phyloP scores from a whole-genome alignment of 768 basidiomycete species.

The Tylopilus vinaceipallidus region DNA sequence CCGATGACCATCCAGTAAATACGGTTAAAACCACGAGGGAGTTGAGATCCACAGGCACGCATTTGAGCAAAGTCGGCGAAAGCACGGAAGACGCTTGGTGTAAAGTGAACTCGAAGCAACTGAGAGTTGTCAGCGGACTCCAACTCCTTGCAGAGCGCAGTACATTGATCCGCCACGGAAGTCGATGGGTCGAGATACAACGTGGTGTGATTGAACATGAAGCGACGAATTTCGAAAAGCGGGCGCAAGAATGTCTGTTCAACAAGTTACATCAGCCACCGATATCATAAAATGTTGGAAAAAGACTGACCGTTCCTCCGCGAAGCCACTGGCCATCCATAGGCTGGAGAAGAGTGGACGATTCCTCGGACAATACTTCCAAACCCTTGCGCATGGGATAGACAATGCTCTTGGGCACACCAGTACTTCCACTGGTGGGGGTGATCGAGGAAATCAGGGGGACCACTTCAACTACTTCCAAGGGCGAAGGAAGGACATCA shows the following conservation, averaged over 20 bases:
- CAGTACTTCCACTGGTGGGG: constrained; percentile 32
- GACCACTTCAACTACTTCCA: constrained; percentile 18
- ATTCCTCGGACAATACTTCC: constrained; percentile 26
- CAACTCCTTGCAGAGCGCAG: constrained; percentile 24
- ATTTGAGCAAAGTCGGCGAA: constrained; percentile 29
- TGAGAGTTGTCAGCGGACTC: constrained; percentile 22
- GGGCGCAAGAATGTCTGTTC: constrained; percentile 30
- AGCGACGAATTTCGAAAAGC: constrained; percentile 31
- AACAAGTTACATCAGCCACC: background rate
- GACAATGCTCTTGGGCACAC: constrained; percentile 32
- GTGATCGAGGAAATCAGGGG: constrained; percentile 29
- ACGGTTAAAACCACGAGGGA: constrained; percentile 24
- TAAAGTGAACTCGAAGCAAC: constrained; percentile 29
- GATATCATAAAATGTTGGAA: background rate
- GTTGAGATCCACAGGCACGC: constrained; percentile 13
- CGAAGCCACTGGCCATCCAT: constrained; percentile 33
- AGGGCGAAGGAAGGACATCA: constrained; percentile 15
- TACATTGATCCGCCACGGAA: constrained; percentile 29
- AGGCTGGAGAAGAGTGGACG: constrained; percentile 27
- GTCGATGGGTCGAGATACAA: constrained; percentile 28
- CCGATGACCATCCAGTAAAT: constrained; percentile 35
- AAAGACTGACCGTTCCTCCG: constrained; percentile 28
- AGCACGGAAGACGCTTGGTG: constrained; percentile 29
- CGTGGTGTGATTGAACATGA: constrained; percentile 34
- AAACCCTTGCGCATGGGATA: constrained; percentile 29